Evolutionary conservation across 2,329 filamentous ascomycete genomes (phyloP), one percentile per base, ranked within the genome.

Genomic region (Exophiala viscosa): DNA sequence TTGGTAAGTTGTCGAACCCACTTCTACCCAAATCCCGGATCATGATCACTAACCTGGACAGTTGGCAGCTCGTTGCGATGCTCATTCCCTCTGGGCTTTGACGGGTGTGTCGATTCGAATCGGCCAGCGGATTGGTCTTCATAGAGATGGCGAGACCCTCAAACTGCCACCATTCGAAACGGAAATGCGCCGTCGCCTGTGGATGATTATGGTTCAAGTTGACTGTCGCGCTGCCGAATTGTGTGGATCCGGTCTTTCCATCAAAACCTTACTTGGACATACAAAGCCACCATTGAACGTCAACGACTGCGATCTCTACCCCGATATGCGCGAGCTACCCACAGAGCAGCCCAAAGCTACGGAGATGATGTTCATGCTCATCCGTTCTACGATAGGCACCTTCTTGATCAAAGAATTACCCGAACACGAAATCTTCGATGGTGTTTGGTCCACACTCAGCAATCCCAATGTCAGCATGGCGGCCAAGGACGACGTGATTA

Each of bases 301-400:
- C n/a, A 71, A 70, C 42, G 73, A 76, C 48, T 66, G 53, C 14
- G 71, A 75, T 14, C 54, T 76, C 4, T 64, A 60, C 34, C 61
- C 65, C 0, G 69, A 69, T 20, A 75, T 73, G 69, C 68, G 66
- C 20, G 48, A 51, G 0, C 47, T 50, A 1, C 70, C 70, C 7
- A n/a, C 62, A 17, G 50, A 48, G 13, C 64, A 67, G n/a, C 39
- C 32, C 31, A 31, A 41, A 9, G 35, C 50, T 11, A 56, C 54
- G 85, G 62, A 73, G 76, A 3, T 70, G 82, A 54, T 75, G 81
- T 1, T 79, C 79, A 1, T 82, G 84, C 61, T 80, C 84, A 51
- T 80, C 83, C 61, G 82, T 80, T 1, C 79, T 78, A 28, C 81
- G 84, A 52, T 77, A 80, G 4, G 80, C 77, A 0, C 82, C 85